Evolutionary conservation across 345 rosid genomes (phyloP), one percentile per base, ranked within the genome.

Genomic region (Corchorus olitorius): DNA sequence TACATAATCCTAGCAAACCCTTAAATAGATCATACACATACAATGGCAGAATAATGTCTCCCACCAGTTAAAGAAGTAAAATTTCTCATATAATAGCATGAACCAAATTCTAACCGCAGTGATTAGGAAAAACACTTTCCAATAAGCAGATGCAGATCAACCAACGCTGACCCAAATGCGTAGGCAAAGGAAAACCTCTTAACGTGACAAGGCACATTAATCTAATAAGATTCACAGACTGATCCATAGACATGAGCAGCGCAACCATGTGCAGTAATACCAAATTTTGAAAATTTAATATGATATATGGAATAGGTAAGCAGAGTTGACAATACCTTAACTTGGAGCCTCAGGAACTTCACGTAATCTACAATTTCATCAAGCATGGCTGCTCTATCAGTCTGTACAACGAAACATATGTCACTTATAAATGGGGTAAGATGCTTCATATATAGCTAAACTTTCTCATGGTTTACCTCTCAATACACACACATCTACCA

Each of bases 281-380:
- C 12, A 72, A 72, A 39, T 8, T 61, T 20, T 12, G 17, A 56
- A 65, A 17, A 68, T 9, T 6, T 11, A 59, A 15, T 16, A 50
- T 56, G 61, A 2, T 75, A 2, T 75, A 65, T 43, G 27, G 19
- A 48, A 52, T 50, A 48, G 17, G 17, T 22, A 43, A 67, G 27
- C 14, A 20, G 52, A 58, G 72, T 41, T 70, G 35, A 41, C 17
- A 73, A 65, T 86, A 94, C 99, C 99, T 97, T 97, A 73, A 92
- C 99, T 88, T 97, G 99, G 78, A 97, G 99, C 81, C 98, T 89
- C 69, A 97, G 86, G 85, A 97, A 97, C 91, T 97, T 97, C 74
- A 97, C 99, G 84, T 97, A 97, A 85, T 92, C 99, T 71, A 94
- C 98, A 81, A 97, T 89, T 84, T 97, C 99, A 87, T 97, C 99